Evolutionary conservation across 2,329 filamentous ascomycete species (phyloP).

Genomic region (Cyclaneusma minus): DNA sequence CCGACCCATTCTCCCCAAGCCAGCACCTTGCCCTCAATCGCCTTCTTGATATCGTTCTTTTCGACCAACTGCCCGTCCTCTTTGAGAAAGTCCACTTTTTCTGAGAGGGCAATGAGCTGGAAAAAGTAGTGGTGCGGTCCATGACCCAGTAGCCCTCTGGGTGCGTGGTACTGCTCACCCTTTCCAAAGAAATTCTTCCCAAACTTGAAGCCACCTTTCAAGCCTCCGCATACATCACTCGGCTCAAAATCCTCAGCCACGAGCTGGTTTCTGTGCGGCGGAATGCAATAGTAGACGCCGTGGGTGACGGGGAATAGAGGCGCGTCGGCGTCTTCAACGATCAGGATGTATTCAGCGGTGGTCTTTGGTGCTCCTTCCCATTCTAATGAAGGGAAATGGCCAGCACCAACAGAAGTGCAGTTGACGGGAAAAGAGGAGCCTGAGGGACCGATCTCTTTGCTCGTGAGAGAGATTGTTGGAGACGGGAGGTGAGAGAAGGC

Average conservation of each 20-base stretch:
- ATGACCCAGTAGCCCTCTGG: constrained; percentile 17
- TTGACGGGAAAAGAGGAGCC: constrained; percentile 1
- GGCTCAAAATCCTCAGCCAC: constrained; percentile 8
- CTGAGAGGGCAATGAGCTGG: constrained; percentile 17
- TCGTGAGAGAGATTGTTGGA: constrained; percentile 4
- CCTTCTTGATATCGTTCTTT: constrained; percentile 15
- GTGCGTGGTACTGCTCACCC: constrained; percentile 13
- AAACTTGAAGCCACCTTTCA: constrained; percentile 16
- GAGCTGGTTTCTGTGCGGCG: constrained; percentile 8
- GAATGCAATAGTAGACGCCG: constrained; percentile 18
- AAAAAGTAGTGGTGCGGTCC: constrained; percentile 19
- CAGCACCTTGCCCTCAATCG: constrained; percentile 16
- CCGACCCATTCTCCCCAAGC: constrained; percentile 20
- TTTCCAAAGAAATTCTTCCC: constrained; percentile 14
- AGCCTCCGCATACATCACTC: background rate
- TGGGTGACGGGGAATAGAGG: constrained; percentile 16
- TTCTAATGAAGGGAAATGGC: constrained; percentile 4
- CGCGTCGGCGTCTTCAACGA: constrained; percentile 18
- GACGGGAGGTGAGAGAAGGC: constrained; percentile 2
- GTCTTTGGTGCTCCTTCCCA: constrained; percentile 1
- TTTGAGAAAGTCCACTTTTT: constrained; percentile 9
- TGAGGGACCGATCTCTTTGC: constrained; percentile 3
- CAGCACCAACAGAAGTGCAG: constrained; percentile 5
- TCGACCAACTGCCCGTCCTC: constrained; percentile 8
- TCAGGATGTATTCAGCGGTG: constrained; percentile 9